A percentile compares a stretch with the other conserved stretches of the same genome.
Conservation (phyloP, 2,329 filamentous ascomycete genomes). For the Fonsecaea multimorphosa region DNA sequence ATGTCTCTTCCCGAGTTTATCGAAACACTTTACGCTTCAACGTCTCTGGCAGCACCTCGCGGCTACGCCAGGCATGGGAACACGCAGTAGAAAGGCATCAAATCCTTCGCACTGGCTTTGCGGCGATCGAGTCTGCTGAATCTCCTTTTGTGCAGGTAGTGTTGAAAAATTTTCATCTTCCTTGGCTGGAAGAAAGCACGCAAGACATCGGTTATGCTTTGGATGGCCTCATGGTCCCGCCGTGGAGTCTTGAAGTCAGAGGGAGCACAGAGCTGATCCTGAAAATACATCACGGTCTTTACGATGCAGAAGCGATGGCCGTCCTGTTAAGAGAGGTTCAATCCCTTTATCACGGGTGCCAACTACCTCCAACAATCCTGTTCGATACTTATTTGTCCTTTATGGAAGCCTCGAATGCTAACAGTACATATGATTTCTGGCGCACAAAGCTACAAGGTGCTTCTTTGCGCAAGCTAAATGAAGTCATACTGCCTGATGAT, state of each 20-base stretch:
- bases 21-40: constrained; percentile 73
- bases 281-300: constrained; percentile 79
- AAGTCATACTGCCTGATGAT: constrained; percentile 18
- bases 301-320: constrained; percentile 80
- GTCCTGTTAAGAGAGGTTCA: constrained; percentile 75
- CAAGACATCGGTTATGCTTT: background rate
- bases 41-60: constrained; percentile 57
- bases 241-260: constrained; percentile 30
- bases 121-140: constrained; percentile 64
- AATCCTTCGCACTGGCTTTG: constrained; percentile 79
- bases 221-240: constrained; percentile 29
- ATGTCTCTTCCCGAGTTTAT: constrained; percentile 62
- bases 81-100: constrained; percentile 69
- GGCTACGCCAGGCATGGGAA: constrained; percentile 67
- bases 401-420: constrained; percentile 58
- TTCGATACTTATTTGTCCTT: constrained; percentile 70
- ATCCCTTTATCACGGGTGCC: constrained; percentile 55
- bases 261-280: constrained; percentile 48
- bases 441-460: constrained; percentile 51
- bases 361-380: constrained; percentile 57
- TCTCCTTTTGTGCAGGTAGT: constrained; percentile 76
- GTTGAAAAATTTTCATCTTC: constrained; percentile 55
- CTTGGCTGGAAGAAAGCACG: constrained; percentile 47
- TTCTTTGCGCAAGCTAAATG: constrained; percentile 25
- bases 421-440: constrained; percentile 71